Base-by-base conservation (phyloP, 2,329 filamentous ascomycete genomes). In the Alternaria gansuensis region DNA sequence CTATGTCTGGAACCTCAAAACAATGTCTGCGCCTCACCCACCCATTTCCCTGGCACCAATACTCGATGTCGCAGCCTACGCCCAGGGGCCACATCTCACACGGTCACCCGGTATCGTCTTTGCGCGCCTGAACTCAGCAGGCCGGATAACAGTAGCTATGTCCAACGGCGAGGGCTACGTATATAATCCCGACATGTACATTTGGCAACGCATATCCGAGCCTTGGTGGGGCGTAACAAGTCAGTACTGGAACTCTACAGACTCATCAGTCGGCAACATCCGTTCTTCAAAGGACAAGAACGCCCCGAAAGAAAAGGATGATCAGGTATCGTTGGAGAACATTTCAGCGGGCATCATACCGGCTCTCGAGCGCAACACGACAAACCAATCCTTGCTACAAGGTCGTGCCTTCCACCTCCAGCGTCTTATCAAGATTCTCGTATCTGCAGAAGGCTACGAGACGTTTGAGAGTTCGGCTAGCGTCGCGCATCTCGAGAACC, bases 181-280 rank as follows among this genome's bases (percentile, higher is more conserved):
- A 52, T 99, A 99, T 78, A 91, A 91, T 2, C 86, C 90, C 0
- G 84, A 85, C 17, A 91, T 99, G 89, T 94, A 88, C 77, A 87
- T 88, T 7, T 99, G 95, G 95, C 94, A 98, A 77, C 88, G 93
- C 9, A 83, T 99, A n/a, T 96, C 93, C 2, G 96, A 99, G 75
- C 86, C 92, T 2, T 99, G 95, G 95, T 99, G 95, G 93, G 94
- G 94, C 0, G 93, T 98, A 0, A 93, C 93, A 17, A 96, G 92
- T 68, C 95, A 99, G 75, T 99, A 99, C 77, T 99, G 95, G 96
- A 98, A 99, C 77, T 96, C 93, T 0, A 96, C 93, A 52, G 95
- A 97, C 71, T 93, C 92, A 2, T 93, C 93, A 0, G 88, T 97
- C 52, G 89, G 90, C 46, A 91, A 93, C 50, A 79, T 97, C 36